Evolutionary conservation across 306 rosid genomes (phyloP).

Genomic region (Nissolia schottii): DNA sequence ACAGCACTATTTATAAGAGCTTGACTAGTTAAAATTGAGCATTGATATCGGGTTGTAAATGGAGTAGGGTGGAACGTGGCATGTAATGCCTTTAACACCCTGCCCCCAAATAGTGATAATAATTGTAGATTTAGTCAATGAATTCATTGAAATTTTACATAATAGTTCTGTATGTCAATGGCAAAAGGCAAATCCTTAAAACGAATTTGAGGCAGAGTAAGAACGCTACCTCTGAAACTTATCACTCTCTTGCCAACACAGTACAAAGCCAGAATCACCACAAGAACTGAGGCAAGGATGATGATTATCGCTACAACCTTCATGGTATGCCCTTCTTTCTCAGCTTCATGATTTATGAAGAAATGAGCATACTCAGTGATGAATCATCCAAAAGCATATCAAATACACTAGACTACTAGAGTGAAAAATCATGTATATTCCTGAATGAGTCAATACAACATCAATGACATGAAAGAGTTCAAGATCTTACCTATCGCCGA

Average conservation of each 20-base stretch:
- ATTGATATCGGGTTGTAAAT: background rate
- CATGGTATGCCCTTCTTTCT: background rate
- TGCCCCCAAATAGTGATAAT: background rate
- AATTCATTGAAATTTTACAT: background rate
- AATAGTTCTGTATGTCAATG: background rate
- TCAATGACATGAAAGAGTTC: background rate
- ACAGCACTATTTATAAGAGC: background rate
- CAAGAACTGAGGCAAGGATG: background rate
- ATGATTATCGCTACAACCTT: conserved; percentile 18
- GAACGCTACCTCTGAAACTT: conserved; percentile 23
- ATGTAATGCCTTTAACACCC: background rate
- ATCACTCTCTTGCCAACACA: conserved; percentile 14
- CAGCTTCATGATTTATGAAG: conserved; percentile 17
- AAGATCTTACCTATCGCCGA: conserved; percentile 32
- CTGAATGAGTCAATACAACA: background rate
- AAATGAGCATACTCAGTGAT: conserved; percentile 4
- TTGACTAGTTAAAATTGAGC: background rate
- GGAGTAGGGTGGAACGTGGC: background rate
- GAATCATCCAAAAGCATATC: background rate
- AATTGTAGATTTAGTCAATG: background rate
- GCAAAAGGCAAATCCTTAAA: background rate
- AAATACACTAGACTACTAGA: background rate
- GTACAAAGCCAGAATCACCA: conserved; percentile 16
- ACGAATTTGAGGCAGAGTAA: background rate
- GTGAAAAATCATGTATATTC: background rate